Conservation (phyloP, 2,329 filamentous ascomycete species). For the Fusarium acutatum region DNA sequence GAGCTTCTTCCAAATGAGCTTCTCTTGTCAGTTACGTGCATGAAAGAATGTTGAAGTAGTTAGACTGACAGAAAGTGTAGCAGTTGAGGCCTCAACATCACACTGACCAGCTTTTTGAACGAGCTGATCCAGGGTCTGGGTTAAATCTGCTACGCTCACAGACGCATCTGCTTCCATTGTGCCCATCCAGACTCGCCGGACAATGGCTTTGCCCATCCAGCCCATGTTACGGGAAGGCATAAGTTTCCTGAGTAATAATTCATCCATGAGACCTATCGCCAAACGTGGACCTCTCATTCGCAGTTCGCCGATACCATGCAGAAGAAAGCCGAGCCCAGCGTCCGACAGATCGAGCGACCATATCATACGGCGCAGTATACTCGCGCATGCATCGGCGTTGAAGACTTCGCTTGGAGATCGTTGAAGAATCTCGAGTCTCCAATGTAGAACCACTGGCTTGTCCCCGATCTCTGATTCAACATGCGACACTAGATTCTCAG, state of each 20-base stretch:
- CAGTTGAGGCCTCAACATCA: constrained; percentile 68
- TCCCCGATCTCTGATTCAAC: constrained; percentile 71
- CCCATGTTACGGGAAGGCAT: constrained; percentile 56
- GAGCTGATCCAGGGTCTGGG: constrained; percentile 47
- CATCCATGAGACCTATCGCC: constrained; percentile 64
- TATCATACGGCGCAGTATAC: constrained; percentile 69
- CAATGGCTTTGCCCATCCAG: constrained; percentile 75
- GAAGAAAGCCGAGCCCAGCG: constrained; percentile 69
- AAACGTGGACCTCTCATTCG: constrained; percentile 61
- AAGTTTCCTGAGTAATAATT: constrained; percentile 69
- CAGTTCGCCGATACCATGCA: constrained; percentile 74
- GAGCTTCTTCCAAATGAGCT: constrained; percentile 86
- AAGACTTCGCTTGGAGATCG: constrained; percentile 56
- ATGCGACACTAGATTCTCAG: constrained; percentile 65
- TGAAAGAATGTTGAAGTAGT: not conserved
- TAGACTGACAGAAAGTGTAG: constrained; percentile 69
- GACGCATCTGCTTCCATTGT: constrained; percentile 54
- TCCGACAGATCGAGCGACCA: constrained; percentile 67
- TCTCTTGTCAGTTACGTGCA: constrained; percentile 15
- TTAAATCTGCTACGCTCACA: constrained; percentile 36
- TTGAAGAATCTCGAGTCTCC: constrained; percentile 74
- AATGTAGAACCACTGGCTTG: constrained; percentile 70
- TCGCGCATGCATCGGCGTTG: constrained; percentile 57
- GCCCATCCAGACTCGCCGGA: constrained; percentile 74
- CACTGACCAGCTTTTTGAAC: constrained; percentile 51